Base-by-base conservation (phyloP, 75 land plant species). In the Cryptomeria japonica region DNA sequence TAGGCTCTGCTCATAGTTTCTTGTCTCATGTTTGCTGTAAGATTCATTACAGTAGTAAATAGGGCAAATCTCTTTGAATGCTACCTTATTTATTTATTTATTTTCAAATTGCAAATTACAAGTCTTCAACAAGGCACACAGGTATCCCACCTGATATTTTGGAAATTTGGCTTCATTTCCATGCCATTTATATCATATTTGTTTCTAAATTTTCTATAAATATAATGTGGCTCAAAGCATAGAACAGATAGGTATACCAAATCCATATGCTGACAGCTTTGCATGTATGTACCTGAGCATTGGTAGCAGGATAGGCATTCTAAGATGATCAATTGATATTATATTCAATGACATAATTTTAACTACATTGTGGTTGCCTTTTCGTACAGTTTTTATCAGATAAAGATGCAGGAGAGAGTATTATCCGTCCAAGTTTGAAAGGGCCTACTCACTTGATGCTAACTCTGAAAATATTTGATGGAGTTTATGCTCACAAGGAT, bases 381-480 rank as follows among this genome's bases (percentile, higher is more conserved):
- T 38, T 80, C 84, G 46, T 76, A 85, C 94, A 97, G 99, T 91
- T 88, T 39, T 90, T 98, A 39, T 88, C 96, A 14, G 95, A 97
- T 85, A 98, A 96, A 93, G 99, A 98, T 44, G 90, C 95, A 80
- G 99, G 99, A 51, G 99, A 96, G 89, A 93, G 95, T 86, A 92
- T 97, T 41, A 89, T 97, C 42, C 93, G 97, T 51, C 99, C 99
- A 64, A 97, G 97, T 88, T 92, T 93, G 84, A 93, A 91, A 87
- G 98, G 99, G 16, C 99, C 96, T 77, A 92, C 97, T 38, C 93
- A 87, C 89, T 90, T 98, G 89, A 97, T 99, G 10, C 85, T 98
- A 85, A 97, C 99, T 53, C 87, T 98, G 87, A 98, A 98, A 90
- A 87, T 98, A 49, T 94, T 90, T 91, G 96, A 96, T 91, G 97